Evolutionary conservation across 1,139 yeast genomes (phyloP).

Genomic region (Blastobotrys buckinghamii): DNA sequence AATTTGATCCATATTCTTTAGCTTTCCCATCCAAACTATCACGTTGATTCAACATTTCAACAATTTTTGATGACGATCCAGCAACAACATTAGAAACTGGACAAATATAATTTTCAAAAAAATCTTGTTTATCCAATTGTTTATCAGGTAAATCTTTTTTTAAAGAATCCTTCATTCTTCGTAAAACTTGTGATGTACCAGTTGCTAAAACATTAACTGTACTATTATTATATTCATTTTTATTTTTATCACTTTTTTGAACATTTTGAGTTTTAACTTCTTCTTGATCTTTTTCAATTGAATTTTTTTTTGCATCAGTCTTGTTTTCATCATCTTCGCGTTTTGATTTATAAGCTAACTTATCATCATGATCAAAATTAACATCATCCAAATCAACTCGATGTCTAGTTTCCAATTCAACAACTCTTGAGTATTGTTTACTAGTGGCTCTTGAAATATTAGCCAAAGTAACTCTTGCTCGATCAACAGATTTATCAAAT

Average conservation of each 20-base stretch:
- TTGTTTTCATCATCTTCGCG: too few species aligned
- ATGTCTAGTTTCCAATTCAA: background rate
- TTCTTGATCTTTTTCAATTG: background rate
- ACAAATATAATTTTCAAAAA: constrained; percentile 1
- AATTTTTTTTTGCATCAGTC: too few species aligned
- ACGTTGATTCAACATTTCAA: background rate
- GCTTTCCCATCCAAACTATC: background rate
- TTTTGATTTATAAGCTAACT: too few species aligned
- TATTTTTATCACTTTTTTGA: background rate
- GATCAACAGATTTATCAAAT: background rate
- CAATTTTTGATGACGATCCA: background rate
- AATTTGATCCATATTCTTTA: background rate
- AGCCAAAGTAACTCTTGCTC: background rate
- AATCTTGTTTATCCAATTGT: background rate
- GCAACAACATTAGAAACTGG: constrained; percentile 4
- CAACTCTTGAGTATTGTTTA: too few species aligned
- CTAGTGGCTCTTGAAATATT: background rate
- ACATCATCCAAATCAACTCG: background rate
- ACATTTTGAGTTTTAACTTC: background rate
- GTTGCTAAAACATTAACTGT: background rate
- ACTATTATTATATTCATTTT: background rate
- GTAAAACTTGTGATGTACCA: background rate
- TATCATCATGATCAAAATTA: too few species aligned
- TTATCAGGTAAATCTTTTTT: background rate
- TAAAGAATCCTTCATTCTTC: background rate